Evolutionary conservation across 2,329 filamentous ascomycete genomes (phyloP).

Genomic region (Fulvia fulva): DNA sequence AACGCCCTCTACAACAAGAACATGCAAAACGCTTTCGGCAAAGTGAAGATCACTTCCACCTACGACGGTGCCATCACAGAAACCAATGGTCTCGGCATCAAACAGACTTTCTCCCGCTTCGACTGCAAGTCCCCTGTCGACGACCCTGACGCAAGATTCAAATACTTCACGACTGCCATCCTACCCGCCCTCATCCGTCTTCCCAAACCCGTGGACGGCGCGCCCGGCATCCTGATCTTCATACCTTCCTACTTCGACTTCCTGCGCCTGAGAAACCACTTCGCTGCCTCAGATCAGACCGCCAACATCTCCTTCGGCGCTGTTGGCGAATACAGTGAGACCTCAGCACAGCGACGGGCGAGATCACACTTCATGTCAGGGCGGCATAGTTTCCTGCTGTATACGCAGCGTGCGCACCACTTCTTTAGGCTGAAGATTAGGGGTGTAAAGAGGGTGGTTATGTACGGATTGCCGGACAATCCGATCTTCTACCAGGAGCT

Average conservation of each 20-base stretch:
- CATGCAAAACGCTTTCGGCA: constrained; percentile 78
- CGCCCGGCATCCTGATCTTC: constrained; percentile 73
- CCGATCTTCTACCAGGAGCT: constrained; percentile 76
- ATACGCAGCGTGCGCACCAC: constrained; percentile 94
- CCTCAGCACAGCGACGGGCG: constrained; percentile 74
- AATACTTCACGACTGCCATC: constrained; percentile 80
- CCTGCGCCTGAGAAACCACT: constrained; percentile 86
- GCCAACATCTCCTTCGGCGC: constrained; percentile 67
- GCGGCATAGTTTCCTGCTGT: constrained; percentile 76
- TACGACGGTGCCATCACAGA: constrained; percentile 63
- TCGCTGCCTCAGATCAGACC: constrained; percentile 63
- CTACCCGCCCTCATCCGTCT: constrained; percentile 70
- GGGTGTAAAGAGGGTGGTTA: constrained; percentile 77
- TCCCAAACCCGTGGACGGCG: constrained; percentile 53
- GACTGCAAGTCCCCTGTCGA: constrained; percentile 63
- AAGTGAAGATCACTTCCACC: constrained; percentile 63
- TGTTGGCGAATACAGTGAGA: constrained; percentile 82
- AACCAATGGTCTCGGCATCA: constrained; percentile 58
- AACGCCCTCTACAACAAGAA: constrained; percentile 71
- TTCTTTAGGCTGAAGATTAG: constrained; percentile 82
- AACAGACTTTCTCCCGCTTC: constrained; percentile 88
- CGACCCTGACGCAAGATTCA: constrained; percentile 86
- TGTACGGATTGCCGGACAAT: constrained; percentile 90
- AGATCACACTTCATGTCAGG: constrained; percentile 83
- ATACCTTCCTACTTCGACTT: constrained; percentile 94